Conservation (phyloP, 2,329 filamentous ascomycete genomes). For the Beauveria medogensis region DNA sequence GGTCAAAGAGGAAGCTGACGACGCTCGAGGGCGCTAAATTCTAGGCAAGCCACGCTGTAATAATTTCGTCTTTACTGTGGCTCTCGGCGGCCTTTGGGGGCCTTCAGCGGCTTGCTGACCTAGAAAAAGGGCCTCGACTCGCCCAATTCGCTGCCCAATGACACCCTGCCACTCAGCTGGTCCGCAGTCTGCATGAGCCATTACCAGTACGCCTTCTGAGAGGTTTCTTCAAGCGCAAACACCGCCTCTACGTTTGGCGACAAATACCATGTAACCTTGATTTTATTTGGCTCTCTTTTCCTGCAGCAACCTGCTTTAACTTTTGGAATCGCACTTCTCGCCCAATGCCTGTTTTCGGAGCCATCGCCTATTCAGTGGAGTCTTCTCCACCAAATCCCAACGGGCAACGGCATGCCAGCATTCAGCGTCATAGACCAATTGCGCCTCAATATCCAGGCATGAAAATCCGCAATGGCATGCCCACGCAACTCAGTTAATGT, state of each 20-base stretch:
- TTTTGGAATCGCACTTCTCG: neutral
- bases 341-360: neutral
- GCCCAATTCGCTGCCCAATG: neutral
- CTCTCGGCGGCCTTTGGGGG: no score
- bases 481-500: neutral
- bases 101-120: neutral
- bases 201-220: neutral
- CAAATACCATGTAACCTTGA: no score
- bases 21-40: neutral
- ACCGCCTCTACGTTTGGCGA: neutral
- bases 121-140: neutral
- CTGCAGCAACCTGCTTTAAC: neutral
- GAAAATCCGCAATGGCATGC: neutral
- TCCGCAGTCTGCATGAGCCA: neutral
- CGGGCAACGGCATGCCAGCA: neutral
- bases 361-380: neutral
- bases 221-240: neutral
- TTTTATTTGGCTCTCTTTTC: neutral
- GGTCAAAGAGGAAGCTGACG: no score
- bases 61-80: neutral
- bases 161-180: neutral
- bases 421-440: neutral
- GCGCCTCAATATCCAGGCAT: neutral
- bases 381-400: neutral
- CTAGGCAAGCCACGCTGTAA: neutral